Evolutionary conservation across 805 yeast genomes (phyloP).

Genomic region (Wickerhamiella kurtzmanii): DNA sequence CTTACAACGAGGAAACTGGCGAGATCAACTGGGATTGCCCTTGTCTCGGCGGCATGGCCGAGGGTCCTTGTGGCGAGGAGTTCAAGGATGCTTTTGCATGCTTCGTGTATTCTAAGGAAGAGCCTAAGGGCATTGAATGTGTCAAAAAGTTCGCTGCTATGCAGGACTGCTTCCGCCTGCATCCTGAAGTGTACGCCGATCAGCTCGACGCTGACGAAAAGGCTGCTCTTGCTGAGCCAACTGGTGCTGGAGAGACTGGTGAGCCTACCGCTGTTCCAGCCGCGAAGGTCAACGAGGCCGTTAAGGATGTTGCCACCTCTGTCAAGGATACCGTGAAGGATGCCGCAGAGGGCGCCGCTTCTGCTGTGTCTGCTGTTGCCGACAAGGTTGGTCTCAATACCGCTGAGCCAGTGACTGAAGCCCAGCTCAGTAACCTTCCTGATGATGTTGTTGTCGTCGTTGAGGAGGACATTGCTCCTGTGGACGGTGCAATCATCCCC

Average conservation of each 20-base stretch:
- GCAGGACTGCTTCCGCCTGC: slow-evolving; percentile 86
- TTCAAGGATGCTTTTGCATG: slow-evolving; percentile 90
- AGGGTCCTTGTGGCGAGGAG: slow-evolving; percentile 96
- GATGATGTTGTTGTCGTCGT: not conserved
- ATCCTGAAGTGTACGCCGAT: slow-evolving; percentile 90
- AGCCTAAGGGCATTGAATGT: slow-evolving; percentile 95
- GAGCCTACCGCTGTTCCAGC: not conserved
- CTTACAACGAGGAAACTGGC: slow-evolving; percentile 92
- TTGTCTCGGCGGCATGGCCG: slow-evolving; percentile 98
- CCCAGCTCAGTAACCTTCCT: not conserved
- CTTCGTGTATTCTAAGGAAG: slow-evolving; percentile 83
- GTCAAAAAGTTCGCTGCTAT: slow-evolving; percentile 76
- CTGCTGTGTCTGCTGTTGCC: not conserved
- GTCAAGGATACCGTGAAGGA: not conserved
- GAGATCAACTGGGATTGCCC: slow-evolving; percentile 99
- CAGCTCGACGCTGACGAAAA: slow-evolving; percentile 59
- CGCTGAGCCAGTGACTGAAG: not conserved
- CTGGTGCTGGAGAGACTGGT: not conserved
- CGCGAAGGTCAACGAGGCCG: slow-evolving; percentile 1
- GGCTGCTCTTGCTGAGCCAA: slow-evolving; percentile 1
- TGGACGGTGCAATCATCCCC: no score
- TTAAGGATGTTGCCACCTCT: not conserved
- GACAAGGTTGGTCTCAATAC: not conserved
- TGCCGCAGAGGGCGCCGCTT: slow-evolving; percentile 1
- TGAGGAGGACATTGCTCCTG: not conserved